A percentile compares a stretch with the other conserved stretches of the same genome.
These are phyloP conservation scores for Aspergillus piperis DNA, from an alignment of 2,329 filamentous ascomycete genomes.

Conservation along the genomic window DNA sequence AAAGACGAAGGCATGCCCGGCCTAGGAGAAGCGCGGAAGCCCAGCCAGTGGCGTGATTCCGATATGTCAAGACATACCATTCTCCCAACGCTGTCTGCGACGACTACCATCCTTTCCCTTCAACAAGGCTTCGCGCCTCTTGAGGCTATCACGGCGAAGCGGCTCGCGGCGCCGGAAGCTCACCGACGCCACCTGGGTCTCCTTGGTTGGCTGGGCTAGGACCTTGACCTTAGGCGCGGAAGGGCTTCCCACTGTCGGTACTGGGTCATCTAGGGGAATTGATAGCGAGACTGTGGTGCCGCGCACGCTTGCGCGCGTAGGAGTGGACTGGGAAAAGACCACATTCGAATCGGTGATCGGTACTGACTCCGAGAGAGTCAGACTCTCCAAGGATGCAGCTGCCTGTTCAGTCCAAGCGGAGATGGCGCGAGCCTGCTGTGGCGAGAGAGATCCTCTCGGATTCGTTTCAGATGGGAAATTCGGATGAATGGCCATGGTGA, in stretches of 20 bases:
- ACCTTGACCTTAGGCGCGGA: slow-evolving; percentile 33
- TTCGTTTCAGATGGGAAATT: slow-evolving; percentile 29
- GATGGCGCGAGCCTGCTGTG: slow-evolving; percentile 57
- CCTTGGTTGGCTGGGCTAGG: slow-evolving; percentile 15
- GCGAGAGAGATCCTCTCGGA: slow-evolving; percentile 32
- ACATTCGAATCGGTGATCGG: slow-evolving; percentile 33
- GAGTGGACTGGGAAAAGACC: slow-evolving; percentile 56
- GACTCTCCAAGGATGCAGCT: slow-evolving; percentile 38
- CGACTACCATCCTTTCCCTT: slow-evolving; percentile 91
- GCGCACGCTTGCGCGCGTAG: slow-evolving; percentile 45
- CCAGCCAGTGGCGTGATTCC: not conserved
- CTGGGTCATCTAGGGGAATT: slow-evolving; percentile 71
- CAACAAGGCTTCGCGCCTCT: slow-evolving; percentile 71
- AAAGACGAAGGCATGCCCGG: not conserved
- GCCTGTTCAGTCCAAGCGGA: slow-evolving; percentile 65
- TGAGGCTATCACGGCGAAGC: slow-evolving; percentile 62
- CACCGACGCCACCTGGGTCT: slow-evolving; percentile 35
- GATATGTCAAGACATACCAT: slow-evolving; percentile 60
- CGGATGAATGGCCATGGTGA: slow-evolving; percentile 47
- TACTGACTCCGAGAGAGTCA: slow-evolving; percentile 35
- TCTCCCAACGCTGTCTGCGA: slow-evolving; percentile 89
- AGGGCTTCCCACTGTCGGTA: slow-evolving; percentile 31
- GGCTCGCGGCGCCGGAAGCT: slow-evolving; percentile 56
- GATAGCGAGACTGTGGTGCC: slow-evolving; percentile 66
- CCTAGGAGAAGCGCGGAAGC: not conserved